phyloP scores from a whole-genome alignment of 495 filamentous ascomycete species.

The Hypoxylon fuscum region DNA sequence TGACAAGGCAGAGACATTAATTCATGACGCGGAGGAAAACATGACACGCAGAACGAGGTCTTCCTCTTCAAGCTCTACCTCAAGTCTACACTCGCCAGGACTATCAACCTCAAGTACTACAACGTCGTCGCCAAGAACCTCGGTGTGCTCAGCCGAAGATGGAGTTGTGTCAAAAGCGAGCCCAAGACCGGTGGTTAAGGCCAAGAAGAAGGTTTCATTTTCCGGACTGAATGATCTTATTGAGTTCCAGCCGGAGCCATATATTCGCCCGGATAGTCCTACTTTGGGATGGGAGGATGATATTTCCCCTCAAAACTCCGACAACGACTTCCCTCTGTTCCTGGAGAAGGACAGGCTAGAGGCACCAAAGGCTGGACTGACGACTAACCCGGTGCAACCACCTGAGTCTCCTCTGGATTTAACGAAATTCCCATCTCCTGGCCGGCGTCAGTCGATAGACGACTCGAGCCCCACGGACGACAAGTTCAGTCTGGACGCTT shows the following conservation, averaged over 20 bases:
- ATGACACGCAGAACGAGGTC: slow-evolving; percentile 44
- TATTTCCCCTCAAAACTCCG: slow-evolving; percentile 33
- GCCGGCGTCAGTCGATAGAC: slow-evolving; percentile 10
- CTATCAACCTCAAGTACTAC: slow-evolving; percentile 51
- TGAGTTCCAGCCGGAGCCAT: slow-evolving; percentile 49
- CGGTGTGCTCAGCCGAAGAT: slow-evolving; percentile 53
- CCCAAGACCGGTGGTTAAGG: slow-evolving; percentile 22
- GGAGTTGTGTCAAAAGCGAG: slow-evolving; percentile 27
- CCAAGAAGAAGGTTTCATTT: slow-evolving; percentile 65
- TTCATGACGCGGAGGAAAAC: slow-evolving; percentile 50
- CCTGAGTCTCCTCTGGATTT: slow-evolving; percentile 10
- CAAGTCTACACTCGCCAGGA: slow-evolving; percentile 56
- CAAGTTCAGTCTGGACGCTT: slow-evolving; percentile 42
- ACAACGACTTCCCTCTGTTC: slow-evolving; percentile 23
- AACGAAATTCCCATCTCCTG: slow-evolving; percentile 1
- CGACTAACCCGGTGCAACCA: neutral
- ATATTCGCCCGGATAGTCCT: slow-evolving; percentile 57
- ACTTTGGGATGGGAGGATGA: slow-evolving; percentile 55
- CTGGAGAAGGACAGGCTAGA: slow-evolving; percentile 16
- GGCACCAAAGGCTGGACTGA: slow-evolving; percentile 5
- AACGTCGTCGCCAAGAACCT: slow-evolving; percentile 54
- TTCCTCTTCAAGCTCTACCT: slow-evolving; percentile 47
- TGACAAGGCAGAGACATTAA: slow-evolving; percentile 52
- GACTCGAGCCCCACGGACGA: slow-evolving; percentile 28
- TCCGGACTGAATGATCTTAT: slow-evolving; percentile 50